A percentile compares a stretch with the other conserved stretches of the same genome.
Conservation (phyloP, 2,329 filamentous ascomycete species). For the Allantophomopsis cytisporea region DNA sequence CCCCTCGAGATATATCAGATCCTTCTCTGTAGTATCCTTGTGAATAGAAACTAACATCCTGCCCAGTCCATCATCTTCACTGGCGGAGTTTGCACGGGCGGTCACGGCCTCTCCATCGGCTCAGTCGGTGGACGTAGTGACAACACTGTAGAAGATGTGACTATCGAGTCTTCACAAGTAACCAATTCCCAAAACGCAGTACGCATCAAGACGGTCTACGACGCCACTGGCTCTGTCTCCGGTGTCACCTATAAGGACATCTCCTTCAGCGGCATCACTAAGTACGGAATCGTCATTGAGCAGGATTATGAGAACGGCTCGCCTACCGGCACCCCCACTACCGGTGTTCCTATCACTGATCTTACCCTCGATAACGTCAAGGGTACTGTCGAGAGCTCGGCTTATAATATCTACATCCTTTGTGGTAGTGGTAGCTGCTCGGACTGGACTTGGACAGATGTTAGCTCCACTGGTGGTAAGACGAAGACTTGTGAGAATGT, state of each 20-base stretch:
- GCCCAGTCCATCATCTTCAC: slow-evolving; percentile 13
- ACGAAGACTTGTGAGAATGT: slow-evolving; percentile 25
- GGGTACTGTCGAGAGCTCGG: slow-evolving; percentile 24
- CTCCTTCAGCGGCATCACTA: slow-evolving; percentile 30
- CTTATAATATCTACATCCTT: slow-evolving; percentile 33
- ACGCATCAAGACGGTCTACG: slow-evolving; percentile 42
- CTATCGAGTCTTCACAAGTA: slow-evolving; percentile 32
- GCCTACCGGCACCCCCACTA: slow-evolving; percentile 28
- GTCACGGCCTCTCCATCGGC: slow-evolving; percentile 39
- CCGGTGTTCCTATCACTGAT: slow-evolving; percentile 35
- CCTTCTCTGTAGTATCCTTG: slow-evolving; percentile 20
- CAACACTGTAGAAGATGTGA: slow-evolving; percentile 38
- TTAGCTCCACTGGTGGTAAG: slow-evolving; percentile 36
- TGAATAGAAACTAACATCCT: slow-evolving; percentile 10
- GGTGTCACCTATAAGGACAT: slow-evolving; percentile 39
- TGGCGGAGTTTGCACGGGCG: slow-evolving; percentile 13
- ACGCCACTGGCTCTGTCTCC: slow-evolving; percentile 34
- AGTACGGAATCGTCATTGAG: slow-evolving; percentile 42
- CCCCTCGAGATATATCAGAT: not conserved
- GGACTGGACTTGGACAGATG: slow-evolving; percentile 36
- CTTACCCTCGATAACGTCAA: slow-evolving; percentile 28
- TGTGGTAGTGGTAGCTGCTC: slow-evolving; percentile 35
- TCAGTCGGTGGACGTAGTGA: slow-evolving; percentile 40
- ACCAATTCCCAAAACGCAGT: slow-evolving; percentile 39
- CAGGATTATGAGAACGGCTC: slow-evolving; percentile 40